Base-by-base conservation (phyloP, 148 eudicot species). In the Gaultheria prostrata region DNA sequence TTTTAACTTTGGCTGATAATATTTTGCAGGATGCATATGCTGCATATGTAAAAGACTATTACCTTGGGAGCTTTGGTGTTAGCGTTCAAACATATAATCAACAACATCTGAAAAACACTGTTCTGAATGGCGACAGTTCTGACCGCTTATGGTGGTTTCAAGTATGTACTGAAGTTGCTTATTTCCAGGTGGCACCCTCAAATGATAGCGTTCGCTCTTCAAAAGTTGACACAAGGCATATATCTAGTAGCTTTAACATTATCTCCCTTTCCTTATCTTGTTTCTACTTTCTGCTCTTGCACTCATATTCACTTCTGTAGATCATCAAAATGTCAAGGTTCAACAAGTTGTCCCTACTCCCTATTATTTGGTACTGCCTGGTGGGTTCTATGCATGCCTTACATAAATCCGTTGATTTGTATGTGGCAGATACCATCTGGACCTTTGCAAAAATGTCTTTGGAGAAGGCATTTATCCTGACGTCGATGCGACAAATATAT, bases 121-220 rank as follows among this genome's bases (percentile, higher is more conserved):
- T 77, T 20, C 75, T 87, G 57, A 85, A 88, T 82, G 86, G 83
- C 77, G 84, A 84, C n/a, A 87, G 82, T 85, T 88, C 89, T 84
- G 94, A 92, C 77, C 90, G 99, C 78, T 85, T 97, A 85, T 97
- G 99, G 98, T 97, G 99, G 99, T 97, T 97, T 93, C 99, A 97
- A 92, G 99, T 97, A 63, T 95, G 98, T 86, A 97, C 95, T 54
- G 99, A 97, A 92, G 98, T 97, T 85, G 99, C 99, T 82, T 97
- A 93, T 88, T 97, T 97, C 88, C 98, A 97, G 91, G 98, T 95
- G 79, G 99, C 99, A 48, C 98, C 98, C 28, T 72, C 89, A 80
- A 95, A 95, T 84, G 98, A 95, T 84, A 93, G 98, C 84, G 84
- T 97, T 81, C 95, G 99, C 80, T 95, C 99, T 79, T 89, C 98